Base-by-base conservation (phyloP, 2,329 filamentous ascomycete species). In the Fusarium neocosmosporiellum region DNA sequence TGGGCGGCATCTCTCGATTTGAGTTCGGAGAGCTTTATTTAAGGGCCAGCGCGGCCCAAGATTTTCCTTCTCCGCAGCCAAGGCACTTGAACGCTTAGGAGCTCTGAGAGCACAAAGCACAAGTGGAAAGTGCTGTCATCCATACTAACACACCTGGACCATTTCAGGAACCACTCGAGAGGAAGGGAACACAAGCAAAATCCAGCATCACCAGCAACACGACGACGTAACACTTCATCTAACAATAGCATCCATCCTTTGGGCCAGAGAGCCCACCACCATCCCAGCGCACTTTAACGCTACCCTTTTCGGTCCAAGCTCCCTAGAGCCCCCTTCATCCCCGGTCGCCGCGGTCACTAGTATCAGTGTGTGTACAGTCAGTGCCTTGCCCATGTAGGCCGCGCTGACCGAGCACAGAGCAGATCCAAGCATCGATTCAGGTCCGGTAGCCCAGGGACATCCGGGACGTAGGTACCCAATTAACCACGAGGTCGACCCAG, bases 281-380 rank as follows among this genome's bases (percentile, higher is more conserved):
- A 63, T 73, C 67, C 69, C 62, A 43, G 54, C 39, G 48, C 24
- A 29, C 46, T 41, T 41, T 20, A 63, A 63, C 27, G 73, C 71
- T 70, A 69, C 65, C 72, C 67, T 16, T 33, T 75, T 75, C 43
- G 37, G 75, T 75, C 63, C 67, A 77, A 77, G 75, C 68, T 76
- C 65, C 53, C 57, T 69, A 73, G 73, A 57, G 67, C 72, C 74
- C 71, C 74, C 73, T 73, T 76, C 62, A 65, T 68, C 74, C 74
- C 75, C 75, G 75, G 75, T 67, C 62, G 63, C 64, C 65, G 43
- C 69, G 63, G 58, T 72, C 63, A 60, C 66, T 65, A 72, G 66
- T 55, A 67, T n/a, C 43, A 27, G 46, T 29, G 16, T 29, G 16
- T 50, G 46, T 31, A 50, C 46, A 50, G 46, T 50, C 27, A 50